Conservation (phyloP, 768 basidiomycete genomes). For the Mycena haematopus region DNA sequence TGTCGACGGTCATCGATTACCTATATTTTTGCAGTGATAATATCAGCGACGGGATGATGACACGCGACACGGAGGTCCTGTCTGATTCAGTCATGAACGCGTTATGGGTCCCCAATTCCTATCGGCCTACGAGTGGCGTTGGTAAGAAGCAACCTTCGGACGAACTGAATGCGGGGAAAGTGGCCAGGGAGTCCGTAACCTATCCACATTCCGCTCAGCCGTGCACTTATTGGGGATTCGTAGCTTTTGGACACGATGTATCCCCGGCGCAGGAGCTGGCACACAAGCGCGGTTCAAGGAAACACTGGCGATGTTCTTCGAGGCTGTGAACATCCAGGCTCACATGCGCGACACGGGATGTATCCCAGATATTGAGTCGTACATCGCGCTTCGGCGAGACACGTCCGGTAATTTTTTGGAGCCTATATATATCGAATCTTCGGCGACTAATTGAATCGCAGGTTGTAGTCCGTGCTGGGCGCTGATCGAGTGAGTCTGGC, state of each 20-base stretch:
- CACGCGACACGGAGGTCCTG: slow-evolving; percentile 61
- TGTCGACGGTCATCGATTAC: slow-evolving; percentile 23
- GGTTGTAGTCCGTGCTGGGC: slow-evolving; percentile 80
- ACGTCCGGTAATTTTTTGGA: slow-evolving; percentile 59
- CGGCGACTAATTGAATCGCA: slow-evolving; percentile 23
- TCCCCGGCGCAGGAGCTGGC: slow-evolving; percentile 60
- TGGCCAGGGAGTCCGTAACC: slow-evolving; percentile 68
- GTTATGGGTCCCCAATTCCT: slow-evolving; percentile 60
- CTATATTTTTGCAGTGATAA: slow-evolving; percentile 55
- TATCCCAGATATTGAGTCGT: slow-evolving; percentile 75
- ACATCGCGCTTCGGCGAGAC: slow-evolving; percentile 74
- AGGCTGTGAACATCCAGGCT: slow-evolving; percentile 69
- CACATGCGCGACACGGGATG: slow-evolving; percentile 56
- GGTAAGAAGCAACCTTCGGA: slow-evolving; percentile 47
- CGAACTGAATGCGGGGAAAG: slow-evolving; percentile 62
- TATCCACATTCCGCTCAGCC: slow-evolving; percentile 14
- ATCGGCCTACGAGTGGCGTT: slow-evolving; percentile 51
- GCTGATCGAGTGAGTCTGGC: slow-evolving; percentile 63
- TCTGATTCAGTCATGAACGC: slow-evolving; percentile 76
- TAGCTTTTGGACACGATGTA: slow-evolving; percentile 75
- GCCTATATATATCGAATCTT: slow-evolving; percentile 27
- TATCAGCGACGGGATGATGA: slow-evolving; percentile 81
- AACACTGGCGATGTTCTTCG: slow-evolving; percentile 71
- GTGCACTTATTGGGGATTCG: slow-evolving; percentile 14
- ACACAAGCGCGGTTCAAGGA: slow-evolving; percentile 74